Evolutionary conservation across 148 eudicot genomes (phyloP).

Genomic region (Suaeda aralocaspica): DNA sequence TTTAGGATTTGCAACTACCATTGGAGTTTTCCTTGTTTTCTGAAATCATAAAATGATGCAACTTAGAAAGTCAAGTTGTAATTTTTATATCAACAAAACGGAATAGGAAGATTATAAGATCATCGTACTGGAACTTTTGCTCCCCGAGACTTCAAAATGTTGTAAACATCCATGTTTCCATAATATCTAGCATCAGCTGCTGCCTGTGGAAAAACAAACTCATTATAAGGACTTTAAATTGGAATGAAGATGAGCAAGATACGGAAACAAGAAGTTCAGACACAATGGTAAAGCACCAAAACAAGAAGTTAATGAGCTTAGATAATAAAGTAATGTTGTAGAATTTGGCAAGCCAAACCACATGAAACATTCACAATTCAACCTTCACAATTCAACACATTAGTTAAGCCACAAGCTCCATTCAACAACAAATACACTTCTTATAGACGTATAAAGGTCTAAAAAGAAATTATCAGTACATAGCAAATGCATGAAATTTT

Average conservation of each 20-base stretch:
- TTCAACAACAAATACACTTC: too few species aligned
- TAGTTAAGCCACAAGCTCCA: too few species aligned
- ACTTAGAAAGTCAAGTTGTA: not conserved
- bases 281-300: too few species aligned
- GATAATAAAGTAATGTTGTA: too few species aligned
- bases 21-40: constrained; percentile 91
- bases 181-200: constrained; percentile 99
- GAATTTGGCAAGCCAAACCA: too few species aligned
- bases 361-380: too few species aligned
- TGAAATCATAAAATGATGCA: constrained; percentile 24
- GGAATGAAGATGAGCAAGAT: not conserved
- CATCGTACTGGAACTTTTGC: constrained; percentile 81
- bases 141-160: constrained; percentile 87
- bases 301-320: too few species aligned
- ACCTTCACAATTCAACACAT: too few species aligned
- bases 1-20: constrained; percentile 91
- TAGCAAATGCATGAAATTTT: too few species aligned
- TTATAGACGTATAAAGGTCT: too few species aligned
- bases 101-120: not conserved
- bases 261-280: not conserved
- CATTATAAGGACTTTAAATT: not conserved
- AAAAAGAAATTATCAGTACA: too few species aligned
- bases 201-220: constrained; percentile 44
- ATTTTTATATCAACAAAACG: not conserved
- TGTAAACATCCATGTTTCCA: constrained; percentile 73